phyloP scores from a whole-genome alignment of 805 yeast genomes.

The Ogataea allantospora region DNA sequence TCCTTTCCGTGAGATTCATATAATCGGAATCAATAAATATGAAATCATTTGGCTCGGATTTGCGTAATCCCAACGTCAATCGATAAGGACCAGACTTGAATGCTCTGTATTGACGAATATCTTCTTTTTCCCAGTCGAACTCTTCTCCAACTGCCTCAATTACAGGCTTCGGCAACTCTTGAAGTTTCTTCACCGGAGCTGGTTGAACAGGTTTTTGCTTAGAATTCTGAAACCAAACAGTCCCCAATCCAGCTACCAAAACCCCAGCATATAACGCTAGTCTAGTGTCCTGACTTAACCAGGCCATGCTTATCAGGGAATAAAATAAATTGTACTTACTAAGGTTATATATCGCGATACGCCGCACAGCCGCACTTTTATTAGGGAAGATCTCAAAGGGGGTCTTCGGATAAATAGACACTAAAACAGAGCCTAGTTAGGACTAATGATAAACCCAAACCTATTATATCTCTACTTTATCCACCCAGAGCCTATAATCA shows the following conservation, averaged over 20 bases:
- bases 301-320: background rate
- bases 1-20: slow-evolving; percentile 32
- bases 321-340: background rate
- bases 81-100: slow-evolving; percentile 49
- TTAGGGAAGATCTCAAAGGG: background rate
- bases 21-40: slow-evolving; percentile 63
- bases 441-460: too few species aligned
- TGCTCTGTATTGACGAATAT: slow-evolving; percentile 45
- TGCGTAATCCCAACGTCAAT: slow-evolving; percentile 61
- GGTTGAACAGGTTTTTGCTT: background rate
- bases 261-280: background rate
- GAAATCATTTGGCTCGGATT: slow-evolving; percentile 51
- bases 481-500: too few species aligned
- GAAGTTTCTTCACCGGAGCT: background rate
- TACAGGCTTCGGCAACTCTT: slow-evolving; percentile 17
- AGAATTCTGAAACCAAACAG: background rate
- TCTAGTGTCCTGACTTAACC: background rate
- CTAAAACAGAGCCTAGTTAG: too few species aligned
- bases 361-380: background rate
- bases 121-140: slow-evolving; percentile 44
- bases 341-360: background rate
- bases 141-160: slow-evolving; percentile 34
- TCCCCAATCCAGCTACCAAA: background rate
- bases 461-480: too few species aligned
- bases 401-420: too few species aligned